Conservation (phyloP, 192 early-diverging fungal genomes). For the Backusella westeae region DNA sequence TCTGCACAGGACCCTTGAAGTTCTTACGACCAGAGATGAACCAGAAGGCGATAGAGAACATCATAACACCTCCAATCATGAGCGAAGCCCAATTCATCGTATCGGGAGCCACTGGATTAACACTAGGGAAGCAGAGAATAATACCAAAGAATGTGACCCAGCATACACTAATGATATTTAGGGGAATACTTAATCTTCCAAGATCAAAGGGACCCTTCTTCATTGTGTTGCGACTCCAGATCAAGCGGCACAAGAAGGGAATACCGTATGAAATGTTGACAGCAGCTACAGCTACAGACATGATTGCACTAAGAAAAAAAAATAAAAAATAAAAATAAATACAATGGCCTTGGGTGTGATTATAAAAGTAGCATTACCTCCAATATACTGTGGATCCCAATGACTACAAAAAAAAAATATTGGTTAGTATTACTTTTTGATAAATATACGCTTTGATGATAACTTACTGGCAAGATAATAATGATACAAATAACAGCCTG, state of each 20-base stretch:
- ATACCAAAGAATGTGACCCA: conserved; percentile 45
- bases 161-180: conserved; percentile 36
- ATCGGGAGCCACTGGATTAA: conserved; percentile 28
- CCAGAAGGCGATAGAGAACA: conserved; percentile 39
- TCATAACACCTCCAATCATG: conserved; percentile 31
- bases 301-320: conserved; percentile 31
- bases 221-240: conserved; percentile 37
- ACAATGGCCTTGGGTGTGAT: too few relatives aligned
- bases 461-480: conserved; percentile 37
- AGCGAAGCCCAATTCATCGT: conserved; percentile 47
- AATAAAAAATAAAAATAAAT: too few relatives aligned
- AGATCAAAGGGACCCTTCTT: conserved; percentile 42
- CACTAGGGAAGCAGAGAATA: conserved; percentile 37
- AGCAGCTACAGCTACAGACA: conserved; percentile 42
- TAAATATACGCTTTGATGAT: not conserved
- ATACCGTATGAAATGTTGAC: conserved; percentile 46
- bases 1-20: conserved; percentile 43
- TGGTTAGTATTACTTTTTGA: not conserved
- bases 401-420: conserved; percentile 13
- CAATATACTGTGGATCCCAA: conserved; percentile 38
- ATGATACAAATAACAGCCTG: conserved; percentile 37
- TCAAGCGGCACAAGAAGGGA: conserved; percentile 42
- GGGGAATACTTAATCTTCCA: conserved; percentile 36
- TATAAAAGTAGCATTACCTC: not conserved
- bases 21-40: conserved; percentile 40